Conservation (phyloP, 176 grass and related monocot genomes). For the Musa acuminata region DNA sequence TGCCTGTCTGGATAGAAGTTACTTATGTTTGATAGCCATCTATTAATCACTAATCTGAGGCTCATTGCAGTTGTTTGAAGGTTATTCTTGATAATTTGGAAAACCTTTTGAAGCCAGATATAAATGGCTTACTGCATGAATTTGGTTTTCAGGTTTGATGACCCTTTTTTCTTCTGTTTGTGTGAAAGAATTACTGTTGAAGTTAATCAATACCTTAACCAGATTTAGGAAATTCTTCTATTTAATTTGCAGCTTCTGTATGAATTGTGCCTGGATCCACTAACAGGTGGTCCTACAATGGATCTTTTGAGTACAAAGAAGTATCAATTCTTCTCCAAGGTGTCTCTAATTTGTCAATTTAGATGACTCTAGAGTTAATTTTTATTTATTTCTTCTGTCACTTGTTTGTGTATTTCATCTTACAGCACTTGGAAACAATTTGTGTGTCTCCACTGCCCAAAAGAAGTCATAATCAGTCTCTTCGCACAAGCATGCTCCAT, state of each 20-base stretch:
- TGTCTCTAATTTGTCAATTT: conserved; percentile 28
- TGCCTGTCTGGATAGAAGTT: conserved; percentile 15
- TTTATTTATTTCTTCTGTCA: conserved; percentile 13
- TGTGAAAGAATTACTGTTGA: neutral
- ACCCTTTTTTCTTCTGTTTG: neutral
- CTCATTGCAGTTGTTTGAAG: conserved; percentile 69
- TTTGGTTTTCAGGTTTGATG: conserved; percentile 86
- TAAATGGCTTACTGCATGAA: conserved; percentile 72
- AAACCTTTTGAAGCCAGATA: conserved; percentile 67
- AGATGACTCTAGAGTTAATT: conserved; percentile 8
- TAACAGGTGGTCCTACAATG: conserved; percentile 65
- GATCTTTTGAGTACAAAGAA: conserved; percentile 87
- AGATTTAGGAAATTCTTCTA: neutral
- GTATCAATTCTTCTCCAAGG: conserved; percentile 95
- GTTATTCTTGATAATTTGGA: conserved; percentile 93
- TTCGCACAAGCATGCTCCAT: conserved; percentile 90
- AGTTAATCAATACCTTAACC: neutral
- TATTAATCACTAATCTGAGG: neutral
- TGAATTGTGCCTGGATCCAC: conserved; percentile 61
- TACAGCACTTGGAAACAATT: conserved; percentile 70
- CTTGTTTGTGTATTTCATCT: conserved; percentile 8
- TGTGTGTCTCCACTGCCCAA: conserved; percentile 68
- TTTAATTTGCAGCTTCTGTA: conserved; percentile 64
- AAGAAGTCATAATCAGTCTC: conserved; percentile 63
- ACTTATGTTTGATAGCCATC: conserved; percentile 11